Conservation (phyloP, 2,329 filamentous ascomycete species). For the Lecanicillium sp. region DNA sequence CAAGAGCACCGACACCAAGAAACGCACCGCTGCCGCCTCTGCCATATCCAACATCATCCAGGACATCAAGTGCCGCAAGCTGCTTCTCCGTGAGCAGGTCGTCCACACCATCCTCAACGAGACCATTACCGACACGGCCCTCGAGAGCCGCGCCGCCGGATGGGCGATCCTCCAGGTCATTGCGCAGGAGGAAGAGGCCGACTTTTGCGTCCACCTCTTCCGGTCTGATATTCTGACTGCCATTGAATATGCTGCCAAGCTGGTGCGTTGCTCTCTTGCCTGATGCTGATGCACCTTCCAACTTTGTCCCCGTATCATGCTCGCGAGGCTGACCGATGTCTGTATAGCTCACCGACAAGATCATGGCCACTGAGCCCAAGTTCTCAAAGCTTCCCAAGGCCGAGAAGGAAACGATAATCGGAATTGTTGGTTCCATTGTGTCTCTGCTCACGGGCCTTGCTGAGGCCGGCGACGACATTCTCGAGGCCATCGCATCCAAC, state of each 20-base stretch:
- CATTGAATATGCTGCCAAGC: constrained; percentile 49
- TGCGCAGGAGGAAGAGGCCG: constrained; percentile 56
- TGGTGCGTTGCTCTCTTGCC: constrained; percentile 33
- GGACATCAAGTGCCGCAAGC: constrained; percentile 55
- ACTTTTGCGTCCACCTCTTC: constrained; percentile 61
- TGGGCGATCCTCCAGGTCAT: constrained; percentile 61
- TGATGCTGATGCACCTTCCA: neutral
- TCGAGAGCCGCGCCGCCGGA: constrained; percentile 60
- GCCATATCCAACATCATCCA: constrained; percentile 58
- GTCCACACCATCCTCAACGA: constrained; percentile 58
- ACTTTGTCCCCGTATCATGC: neutral
- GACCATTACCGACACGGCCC: constrained; percentile 55
- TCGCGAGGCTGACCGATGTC: neutral
- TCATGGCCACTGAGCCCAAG: constrained; percentile 33
- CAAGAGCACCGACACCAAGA: constrained; percentile 51
- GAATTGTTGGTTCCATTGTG: constrained; percentile 47
- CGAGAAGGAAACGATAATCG: constrained; percentile 49
- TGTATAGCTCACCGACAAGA: constrained; percentile 40
- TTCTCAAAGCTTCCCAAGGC: constrained; percentile 46
- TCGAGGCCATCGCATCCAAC: constrained; percentile 46
- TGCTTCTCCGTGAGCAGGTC: constrained; percentile 60
- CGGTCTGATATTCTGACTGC: constrained; percentile 56
- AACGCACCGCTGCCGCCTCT: constrained; percentile 51
- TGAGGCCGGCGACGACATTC: constrained; percentile 55
- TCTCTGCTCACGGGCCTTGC: constrained; percentile 48